These are phyloP conservation scores for Caryocar brasiliense DNA, from an alignment of 441 rosid genomes.

Conservation along the genomic window DNA sequence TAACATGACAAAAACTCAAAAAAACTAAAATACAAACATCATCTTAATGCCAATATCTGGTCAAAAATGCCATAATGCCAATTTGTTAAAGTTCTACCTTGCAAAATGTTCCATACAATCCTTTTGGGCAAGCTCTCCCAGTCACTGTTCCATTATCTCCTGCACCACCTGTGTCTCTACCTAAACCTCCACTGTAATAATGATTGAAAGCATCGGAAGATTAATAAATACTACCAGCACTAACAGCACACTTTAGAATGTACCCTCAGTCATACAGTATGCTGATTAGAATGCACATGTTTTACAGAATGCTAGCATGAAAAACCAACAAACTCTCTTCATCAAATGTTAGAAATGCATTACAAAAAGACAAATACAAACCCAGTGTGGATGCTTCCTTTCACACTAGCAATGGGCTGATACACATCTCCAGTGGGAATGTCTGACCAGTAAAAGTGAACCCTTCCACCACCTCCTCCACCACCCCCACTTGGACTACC, in stretches of 20 bases:
- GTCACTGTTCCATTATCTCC: conserved; percentile 84
- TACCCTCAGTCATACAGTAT: too few species aligned
- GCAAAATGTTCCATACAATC: conserved; percentile 87
- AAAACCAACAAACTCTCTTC: too few species aligned
- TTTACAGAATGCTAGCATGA: too few species aligned
- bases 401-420: conserved; percentile 90
- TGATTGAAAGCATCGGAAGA: not conserved
- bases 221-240: not conserved
- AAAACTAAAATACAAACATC: too few species aligned
- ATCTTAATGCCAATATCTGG: not conserved
- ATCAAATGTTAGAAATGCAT: too few species aligned
- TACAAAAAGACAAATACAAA: too few species aligned
- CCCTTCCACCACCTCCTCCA: conserved; percentile 99
- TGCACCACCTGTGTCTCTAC: conserved; percentile 37
- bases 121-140: conserved; percentile 90
- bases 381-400: conserved; percentile 65
- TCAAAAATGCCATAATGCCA: conserved; percentile 2
- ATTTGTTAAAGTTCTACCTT: conserved; percentile 33
- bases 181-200: conserved; percentile 65
- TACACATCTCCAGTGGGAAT: conserved; percentile 97
- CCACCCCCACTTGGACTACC: conserved; percentile 79
- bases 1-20: too few species aligned
- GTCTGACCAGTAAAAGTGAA: conserved; percentile 97
- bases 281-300: too few species aligned
- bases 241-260: not conserved